Base-by-base conservation (phyloP, 1,284 basidiomycete species). In the Melampsora larici-populina region DNA sequence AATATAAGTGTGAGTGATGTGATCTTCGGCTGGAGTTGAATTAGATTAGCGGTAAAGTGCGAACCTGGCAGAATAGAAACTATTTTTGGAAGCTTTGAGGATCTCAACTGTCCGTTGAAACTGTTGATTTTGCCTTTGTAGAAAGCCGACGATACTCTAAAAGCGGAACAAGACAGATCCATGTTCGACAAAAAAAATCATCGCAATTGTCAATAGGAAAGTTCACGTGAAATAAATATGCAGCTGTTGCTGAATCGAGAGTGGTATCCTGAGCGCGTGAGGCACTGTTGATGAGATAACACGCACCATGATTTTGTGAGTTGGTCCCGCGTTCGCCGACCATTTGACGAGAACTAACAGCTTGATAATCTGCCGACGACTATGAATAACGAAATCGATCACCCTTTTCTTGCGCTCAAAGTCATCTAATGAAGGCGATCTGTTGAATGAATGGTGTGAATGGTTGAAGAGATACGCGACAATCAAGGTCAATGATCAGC, bases 311-410 rank as follows among this genome's bases (percentile, higher is more conserved):
- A 90, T 91, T 84, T 91, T 92, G 83, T 91, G 90, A 64, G 93
- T 89, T 7, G 89, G 89, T 73, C 88, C 87, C 29, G 91, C 90
- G 84, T 93, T 91, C 79, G 90, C 86, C 31, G 90, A 87, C 92
- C 92, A 94, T 81, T 92, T 91, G 24, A 88, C 88, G 55, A 92
- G 88, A 6, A 92, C 92, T 80, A 93, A 92, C 21, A 96, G 85
- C 84, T 95, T 96, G 68, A 94, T 90, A 64, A 94, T 89, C 81
- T 95, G 92, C 81, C 92, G 91, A 84, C 95, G 92, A 15, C 89
- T 91, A 82, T 90, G 90, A 40, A 94, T 89, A 0, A 94, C 92
- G 87, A 92, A 94, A 80, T 93, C 91, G 13, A 92, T 92, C 58
- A 96, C 86, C 31, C 88, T 90, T 46, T 90, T 88, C 82, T 94